A percentile compares a stretch with the other conserved stretches of the same genome.
These are phyloP conservation scores for Heracleum sosnowskyi DNA, from an alignment of 129 eudicot species.

Conservation along the genomic window DNA sequence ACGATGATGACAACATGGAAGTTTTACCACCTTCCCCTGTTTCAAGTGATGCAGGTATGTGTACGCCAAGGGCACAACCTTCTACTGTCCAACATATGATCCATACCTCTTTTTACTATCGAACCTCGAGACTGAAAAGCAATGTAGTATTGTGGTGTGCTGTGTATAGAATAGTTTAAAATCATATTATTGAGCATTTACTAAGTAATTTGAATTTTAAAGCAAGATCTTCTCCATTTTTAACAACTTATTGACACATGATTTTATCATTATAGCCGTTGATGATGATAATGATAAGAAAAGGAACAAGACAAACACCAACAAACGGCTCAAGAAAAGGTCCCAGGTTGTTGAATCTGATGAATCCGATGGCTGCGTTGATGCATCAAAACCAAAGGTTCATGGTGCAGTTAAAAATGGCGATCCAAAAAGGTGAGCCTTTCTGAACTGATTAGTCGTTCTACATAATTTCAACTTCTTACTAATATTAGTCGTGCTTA, in stretches of 20 bases:
- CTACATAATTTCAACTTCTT: not conserved
- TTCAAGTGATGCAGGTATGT: slow-evolving; percentile 45
- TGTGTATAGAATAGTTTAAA: not conserved
- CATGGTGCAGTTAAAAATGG: slow-evolving; percentile 12
- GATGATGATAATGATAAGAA: slow-evolving; percentile 22
- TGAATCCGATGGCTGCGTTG: slow-evolving; percentile 14
- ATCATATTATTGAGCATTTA: not conserved
- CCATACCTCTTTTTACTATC: not conserved
- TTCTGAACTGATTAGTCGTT: not conserved
- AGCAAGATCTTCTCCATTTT: not conserved
- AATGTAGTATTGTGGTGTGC: not conserved
- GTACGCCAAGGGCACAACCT: not conserved
- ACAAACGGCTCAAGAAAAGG: slow-evolving; percentile 43
- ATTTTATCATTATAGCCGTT: slow-evolving; percentile 15
- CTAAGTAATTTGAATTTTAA: not conserved
- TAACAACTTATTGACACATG: not conserved
- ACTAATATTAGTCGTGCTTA: not conserved
- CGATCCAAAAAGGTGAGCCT: slow-evolving; percentile 38
- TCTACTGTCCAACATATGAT: not conserved
- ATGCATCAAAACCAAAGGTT: slow-evolving; percentile 14
- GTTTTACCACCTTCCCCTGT: slow-evolving; percentile 44
- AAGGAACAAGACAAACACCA: slow-evolving; percentile 21
- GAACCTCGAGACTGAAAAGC: not conserved
- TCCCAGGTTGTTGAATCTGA: slow-evolving; percentile 50
- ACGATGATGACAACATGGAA: slow-evolving; percentile 58